Base-by-base conservation (phyloP, 78 protist genomes). In the Dictyostelium brefeldianum region DNA sequence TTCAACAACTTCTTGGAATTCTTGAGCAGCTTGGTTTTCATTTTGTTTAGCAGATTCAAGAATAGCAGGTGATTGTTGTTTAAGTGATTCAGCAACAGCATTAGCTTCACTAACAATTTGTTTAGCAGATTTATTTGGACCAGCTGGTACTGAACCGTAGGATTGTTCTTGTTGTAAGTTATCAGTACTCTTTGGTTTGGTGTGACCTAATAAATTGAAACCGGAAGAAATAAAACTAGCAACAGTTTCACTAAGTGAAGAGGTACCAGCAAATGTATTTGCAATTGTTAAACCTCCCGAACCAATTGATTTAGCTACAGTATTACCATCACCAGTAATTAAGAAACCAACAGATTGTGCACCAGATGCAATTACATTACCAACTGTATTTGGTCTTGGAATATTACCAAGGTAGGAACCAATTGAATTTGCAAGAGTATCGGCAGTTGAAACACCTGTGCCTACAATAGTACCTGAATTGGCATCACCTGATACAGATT, bases 301-400 rank as follows among this genome's bases (percentile, higher is more conserved):
- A 51, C 81, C 81, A 43, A 77, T 22, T 17, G 81, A 11, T 3
- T 25, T 22, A 14, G 59, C 64, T 10, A 77, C 3, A 4, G 67
- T 25, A 50, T 77, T 50, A 51, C 56, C 64, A 36, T 77, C 90
- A 70, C 90, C 90, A 70, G 78, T 67, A 8, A 70, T 77, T 12
- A 62, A 71, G 20, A 70, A 80, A 41, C 90, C 90, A 50, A 20
- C 81, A 4, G 67, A 43, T 53, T 53, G 70, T 1, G 78, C 79
- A 20, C 65, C 67, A 27, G 17, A 18, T 20, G 75, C 89, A 81
- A 81, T 80, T 1, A 62, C 85, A 12, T 46, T n/a, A 62, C 75
- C 85, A 43, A 80, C 22, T 4, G 77, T 43, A 25, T 54, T 57
- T 12, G 79, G 78, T 14, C 65, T 50, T 14, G 89, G 67, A 8